Evolutionary conservation across 2,329 filamentous ascomycete species (phyloP).

Genomic region (Colletotrichum costaricense): DNA sequence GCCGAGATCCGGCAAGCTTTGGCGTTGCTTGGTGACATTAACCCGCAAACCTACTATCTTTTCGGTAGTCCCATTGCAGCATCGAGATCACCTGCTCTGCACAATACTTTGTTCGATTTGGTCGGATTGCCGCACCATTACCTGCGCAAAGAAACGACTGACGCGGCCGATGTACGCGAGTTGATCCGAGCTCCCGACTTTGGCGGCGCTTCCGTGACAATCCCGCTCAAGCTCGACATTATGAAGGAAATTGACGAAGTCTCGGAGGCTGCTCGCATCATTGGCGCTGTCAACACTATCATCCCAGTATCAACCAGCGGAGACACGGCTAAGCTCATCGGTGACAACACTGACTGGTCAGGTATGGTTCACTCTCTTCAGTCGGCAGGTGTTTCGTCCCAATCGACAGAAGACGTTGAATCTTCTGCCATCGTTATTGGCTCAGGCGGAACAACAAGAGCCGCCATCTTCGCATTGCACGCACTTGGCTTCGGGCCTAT

Average conservation of each 20-base stretch:
- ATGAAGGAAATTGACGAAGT: constrained; percentile 84
- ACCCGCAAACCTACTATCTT: constrained; percentile 82
- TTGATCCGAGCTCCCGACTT: constrained; percentile 80
- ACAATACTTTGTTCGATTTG: constrained; percentile 84
- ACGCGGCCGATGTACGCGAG: constrained; percentile 68
- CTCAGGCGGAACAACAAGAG: constrained; percentile 90
- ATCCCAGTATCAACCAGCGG: constrained; percentile 64
- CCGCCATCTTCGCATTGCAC: constrained; percentile 89
- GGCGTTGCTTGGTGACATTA: constrained; percentile 81
- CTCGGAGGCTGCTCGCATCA: constrained; percentile 80
- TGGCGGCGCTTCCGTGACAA: constrained; percentile 94
- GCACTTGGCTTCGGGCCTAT: constrained; percentile 87
- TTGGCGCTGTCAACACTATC: constrained; percentile 96
- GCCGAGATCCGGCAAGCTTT: constrained; percentile 86
- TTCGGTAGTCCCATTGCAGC: constrained; percentile 87
- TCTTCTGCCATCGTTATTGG: constrained; percentile 83
- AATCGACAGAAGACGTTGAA: constrained; percentile 43
- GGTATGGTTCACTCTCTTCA: constrained; percentile 88
- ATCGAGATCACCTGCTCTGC: constrained; percentile 87
- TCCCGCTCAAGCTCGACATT: constrained; percentile 92
- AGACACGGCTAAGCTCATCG: constrained; percentile 67
- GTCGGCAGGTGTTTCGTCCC: constrained; percentile 69
- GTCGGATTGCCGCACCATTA: constrained; percentile 90
- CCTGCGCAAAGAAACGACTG: constrained; percentile 77
- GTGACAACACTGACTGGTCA: constrained; percentile 96